Percentiles rank a stretch among this genome's conserved stretches.
Evolutionary conservation across 73 alveolate genomes (phyloP).

Genomic region (Stentor roeselii): DNA sequence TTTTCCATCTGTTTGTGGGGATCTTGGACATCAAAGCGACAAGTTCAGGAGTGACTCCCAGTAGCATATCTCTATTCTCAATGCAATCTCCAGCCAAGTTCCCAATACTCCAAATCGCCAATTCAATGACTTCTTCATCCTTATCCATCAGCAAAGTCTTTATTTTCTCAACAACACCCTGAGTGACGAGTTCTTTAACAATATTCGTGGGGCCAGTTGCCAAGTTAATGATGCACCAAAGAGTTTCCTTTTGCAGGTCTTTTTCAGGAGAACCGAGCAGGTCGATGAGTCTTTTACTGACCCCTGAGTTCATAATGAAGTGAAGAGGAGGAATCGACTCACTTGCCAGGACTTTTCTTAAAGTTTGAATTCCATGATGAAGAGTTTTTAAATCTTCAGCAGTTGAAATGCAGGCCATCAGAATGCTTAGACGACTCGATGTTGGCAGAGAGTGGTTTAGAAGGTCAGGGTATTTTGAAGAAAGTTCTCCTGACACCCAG

Average conservation of each 20-base stretch:
- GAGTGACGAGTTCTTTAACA: constrained; percentile 76
- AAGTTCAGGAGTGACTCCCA: constrained; percentile 63
- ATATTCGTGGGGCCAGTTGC: constrained; percentile 91
- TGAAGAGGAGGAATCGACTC: constrained; percentile 83
- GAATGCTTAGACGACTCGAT: background rate
- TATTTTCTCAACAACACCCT: constrained; percentile 82
- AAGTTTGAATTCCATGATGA: constrained; percentile 45
- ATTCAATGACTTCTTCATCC: constrained; percentile 76
- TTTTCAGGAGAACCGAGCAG: constrained; percentile 69
- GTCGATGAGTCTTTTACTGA: constrained; percentile 82
- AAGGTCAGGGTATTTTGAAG: background rate
- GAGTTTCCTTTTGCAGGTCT: constrained; percentile 89
- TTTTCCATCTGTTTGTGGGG: constrained; percentile 57
- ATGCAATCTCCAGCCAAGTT: constrained; percentile 93
- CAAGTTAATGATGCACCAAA: constrained; percentile 93
- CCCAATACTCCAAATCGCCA: constrained; percentile 94
- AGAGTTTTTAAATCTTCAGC: constrained; percentile 10
- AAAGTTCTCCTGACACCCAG: background rate
- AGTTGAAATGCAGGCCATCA: background rate
- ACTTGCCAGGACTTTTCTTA: constrained; percentile 88
- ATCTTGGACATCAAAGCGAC: constrained; percentile 73
- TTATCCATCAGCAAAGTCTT: constrained; percentile 69
- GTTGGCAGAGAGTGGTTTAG: background rate
- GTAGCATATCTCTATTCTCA: constrained; percentile 73
- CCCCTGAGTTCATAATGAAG: constrained; percentile 87